phyloP scores from a whole-genome alignment of 257 asterid species.

The Schizonepeta tenuifolia region DNA sequence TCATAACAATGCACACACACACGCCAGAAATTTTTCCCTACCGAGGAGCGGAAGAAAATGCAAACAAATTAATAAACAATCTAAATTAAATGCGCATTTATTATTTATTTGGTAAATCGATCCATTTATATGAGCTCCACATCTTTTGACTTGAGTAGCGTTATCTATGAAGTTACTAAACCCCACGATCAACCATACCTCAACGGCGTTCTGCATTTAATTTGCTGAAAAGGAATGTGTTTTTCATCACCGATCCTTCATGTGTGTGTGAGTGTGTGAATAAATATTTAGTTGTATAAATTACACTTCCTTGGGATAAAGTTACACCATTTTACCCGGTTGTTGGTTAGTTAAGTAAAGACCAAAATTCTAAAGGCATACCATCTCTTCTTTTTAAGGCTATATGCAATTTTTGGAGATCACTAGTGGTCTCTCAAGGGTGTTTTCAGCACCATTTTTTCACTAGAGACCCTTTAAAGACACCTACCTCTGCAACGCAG shows the following conservation, averaged over 20 bases:
- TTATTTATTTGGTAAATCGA: no score
- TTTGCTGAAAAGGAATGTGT: not conserved
- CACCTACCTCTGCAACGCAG: no score
- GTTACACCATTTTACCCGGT: not conserved
- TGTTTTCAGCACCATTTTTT: no score
- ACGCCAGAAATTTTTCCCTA: no score
- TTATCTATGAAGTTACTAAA: not conserved
- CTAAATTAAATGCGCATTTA: no score
- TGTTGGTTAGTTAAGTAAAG: conserved; percentile 16
- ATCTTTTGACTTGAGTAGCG: no score
- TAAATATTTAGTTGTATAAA: not conserved
- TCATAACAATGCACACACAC: not conserved
- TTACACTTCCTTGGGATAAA: not conserved
- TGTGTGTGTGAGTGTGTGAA: not conserved
- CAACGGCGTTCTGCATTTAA: not conserved
- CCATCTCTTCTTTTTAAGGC: no score
- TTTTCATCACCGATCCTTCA: no score
- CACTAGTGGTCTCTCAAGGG: no score
- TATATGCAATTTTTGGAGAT: no score
- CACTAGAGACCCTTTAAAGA: no score
- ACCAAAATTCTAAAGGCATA: not conserved
- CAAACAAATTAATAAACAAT: not conserved
- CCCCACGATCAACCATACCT: conserved; percentile 2
- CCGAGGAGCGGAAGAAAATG: not conserved
- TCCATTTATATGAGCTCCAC: no score